Evolutionary conservation across 257 asterid genomes (phyloP).

Genomic region (Rubia yunnanensis): DNA sequence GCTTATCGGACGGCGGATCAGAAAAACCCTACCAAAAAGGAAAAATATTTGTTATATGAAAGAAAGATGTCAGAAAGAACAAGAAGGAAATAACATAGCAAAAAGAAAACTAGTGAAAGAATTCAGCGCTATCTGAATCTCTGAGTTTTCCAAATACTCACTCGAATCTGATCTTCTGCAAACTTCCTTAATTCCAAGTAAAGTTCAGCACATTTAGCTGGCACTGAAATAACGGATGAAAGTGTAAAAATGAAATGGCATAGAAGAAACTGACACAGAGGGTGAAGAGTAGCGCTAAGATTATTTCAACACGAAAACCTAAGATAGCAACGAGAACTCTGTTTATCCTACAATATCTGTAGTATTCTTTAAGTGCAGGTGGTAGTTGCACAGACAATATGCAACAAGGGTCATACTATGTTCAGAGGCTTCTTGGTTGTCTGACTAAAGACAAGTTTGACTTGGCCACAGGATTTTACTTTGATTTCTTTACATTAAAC

Average conservation of each 20-base stretch:
- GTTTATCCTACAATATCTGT: background rate
- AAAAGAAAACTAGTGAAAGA: background rate
- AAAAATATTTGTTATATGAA: background rate
- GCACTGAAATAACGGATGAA: conserved; percentile 36
- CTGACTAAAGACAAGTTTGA: too few relatives aligned
- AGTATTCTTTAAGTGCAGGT: background rate
- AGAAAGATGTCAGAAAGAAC: conserved; percentile 1
- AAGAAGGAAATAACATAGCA: background rate
- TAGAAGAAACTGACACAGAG: background rate
- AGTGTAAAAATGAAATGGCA: conserved; percentile 10
- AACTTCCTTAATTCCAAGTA: conserved; percentile 71
- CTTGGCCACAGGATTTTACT: background rate
- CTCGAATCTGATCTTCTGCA: conserved; percentile 78
- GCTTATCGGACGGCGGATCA: conserved; percentile 87
- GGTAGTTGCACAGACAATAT: background rate
- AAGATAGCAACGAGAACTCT: background rate
- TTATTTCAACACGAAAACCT: background rate
- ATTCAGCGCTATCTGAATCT: background rate
- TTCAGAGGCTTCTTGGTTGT: background rate
- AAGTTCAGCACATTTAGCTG: conserved; percentile 59
- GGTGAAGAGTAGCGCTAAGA: background rate
- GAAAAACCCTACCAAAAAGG: conserved; percentile 49
- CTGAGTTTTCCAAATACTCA: conserved; percentile 26
- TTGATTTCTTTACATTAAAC: background rate
- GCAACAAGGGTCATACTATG: background rate